A percentile compares a stretch with the other conserved stretches of the same genome.
Conservation (phyloP, 2,329 filamentous ascomycete genomes). For the Ascochyta koolunga region DNA sequence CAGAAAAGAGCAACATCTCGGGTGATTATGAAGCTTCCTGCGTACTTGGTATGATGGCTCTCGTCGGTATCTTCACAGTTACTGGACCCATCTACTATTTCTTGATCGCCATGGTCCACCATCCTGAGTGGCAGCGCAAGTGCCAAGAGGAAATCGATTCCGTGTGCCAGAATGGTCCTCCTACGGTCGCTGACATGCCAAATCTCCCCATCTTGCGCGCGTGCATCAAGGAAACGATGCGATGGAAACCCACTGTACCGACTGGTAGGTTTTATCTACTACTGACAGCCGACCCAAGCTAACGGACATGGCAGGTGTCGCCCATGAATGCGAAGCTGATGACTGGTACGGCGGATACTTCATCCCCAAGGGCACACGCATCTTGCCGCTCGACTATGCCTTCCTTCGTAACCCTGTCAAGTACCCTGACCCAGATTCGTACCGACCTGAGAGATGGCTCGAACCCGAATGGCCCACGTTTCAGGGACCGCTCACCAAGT, state of each 20-base stretch:
- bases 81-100: conserved; percentile 48
- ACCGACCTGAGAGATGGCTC: conserved; percentile 67
- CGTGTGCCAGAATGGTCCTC: conserved; percentile 34
- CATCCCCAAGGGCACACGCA: conserved; percentile 55
- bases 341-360: conserved; percentile 58
- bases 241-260: conserved; percentile 57
- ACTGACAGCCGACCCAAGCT: not conserved
- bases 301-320: conserved; percentile 49
- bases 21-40: conserved; percentile 49
- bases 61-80: conserved; percentile 49
- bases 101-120: conserved; percentile 45
- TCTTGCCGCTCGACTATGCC: conserved; percentile 45
- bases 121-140: conserved; percentile 45
- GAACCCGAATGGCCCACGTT: conserved; percentile 68
- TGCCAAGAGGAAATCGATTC: conserved; percentile 44
- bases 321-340: conserved; percentile 59
- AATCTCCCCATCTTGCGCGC: conserved; percentile 54
- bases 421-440: conserved; percentile 69
- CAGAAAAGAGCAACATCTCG: conserved; percentile 49
- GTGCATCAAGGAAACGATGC: conserved; percentile 54
- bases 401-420: conserved; percentile 57
- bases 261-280: conserved; percentile 35
- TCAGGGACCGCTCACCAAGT: conserved; percentile 67
- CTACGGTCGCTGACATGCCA: conserved; percentile 47
- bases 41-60: conserved; percentile 48